Conservation (phyloP, 345 rosid species). For the Heritiera fomes region DNA sequence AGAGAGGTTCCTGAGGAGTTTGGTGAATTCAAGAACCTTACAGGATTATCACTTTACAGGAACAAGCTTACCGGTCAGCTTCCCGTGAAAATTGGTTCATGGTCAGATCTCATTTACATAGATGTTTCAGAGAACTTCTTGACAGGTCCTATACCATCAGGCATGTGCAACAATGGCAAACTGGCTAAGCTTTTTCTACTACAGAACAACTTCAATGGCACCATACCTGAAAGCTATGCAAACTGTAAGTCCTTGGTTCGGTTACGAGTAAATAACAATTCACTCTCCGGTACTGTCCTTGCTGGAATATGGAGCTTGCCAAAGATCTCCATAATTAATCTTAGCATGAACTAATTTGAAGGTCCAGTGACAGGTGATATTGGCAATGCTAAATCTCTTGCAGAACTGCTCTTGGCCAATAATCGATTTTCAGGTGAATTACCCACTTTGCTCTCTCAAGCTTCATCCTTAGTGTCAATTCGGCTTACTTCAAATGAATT, state of each 20-base stretch:
- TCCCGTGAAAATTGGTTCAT: conserved; percentile 64
- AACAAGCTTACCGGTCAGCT: conserved; percentile 70
- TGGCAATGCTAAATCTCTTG: conserved; percentile 62
- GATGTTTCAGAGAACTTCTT: conserved; percentile 79
- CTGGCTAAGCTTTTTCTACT: conserved; percentile 56
- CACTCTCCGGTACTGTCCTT: conserved; percentile 60
- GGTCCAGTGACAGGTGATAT: conserved; percentile 55
- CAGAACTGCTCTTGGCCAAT: conserved; percentile 39
- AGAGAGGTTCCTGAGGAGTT: conserved; percentile 72
- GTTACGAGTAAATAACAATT: conserved; percentile 63
- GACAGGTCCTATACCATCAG: conserved; percentile 71
- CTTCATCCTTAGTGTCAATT: conserved; percentile 55
- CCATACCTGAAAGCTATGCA: conserved; percentile 55
- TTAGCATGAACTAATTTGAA: conserved; percentile 57
- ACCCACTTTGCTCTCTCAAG: conserved; percentile 52
- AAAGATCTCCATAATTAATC: conserved; percentile 54
- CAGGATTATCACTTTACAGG: conserved; percentile 53
- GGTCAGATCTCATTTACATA: conserved; percentile 44
- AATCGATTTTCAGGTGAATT: conserved; percentile 65
- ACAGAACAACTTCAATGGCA: conserved; percentile 67
- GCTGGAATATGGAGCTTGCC: conserved; percentile 80
- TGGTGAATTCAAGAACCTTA: conserved; percentile 60
- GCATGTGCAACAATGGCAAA: conserved; percentile 72
- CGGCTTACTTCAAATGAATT: conserved; percentile 52
- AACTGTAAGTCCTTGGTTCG: conserved; percentile 60